Evolutionary conservation across 2,329 filamentous ascomycete species (phyloP), one percentile per base, ranked within the genome.

Genomic region (Penicillium occitanis): DNA sequence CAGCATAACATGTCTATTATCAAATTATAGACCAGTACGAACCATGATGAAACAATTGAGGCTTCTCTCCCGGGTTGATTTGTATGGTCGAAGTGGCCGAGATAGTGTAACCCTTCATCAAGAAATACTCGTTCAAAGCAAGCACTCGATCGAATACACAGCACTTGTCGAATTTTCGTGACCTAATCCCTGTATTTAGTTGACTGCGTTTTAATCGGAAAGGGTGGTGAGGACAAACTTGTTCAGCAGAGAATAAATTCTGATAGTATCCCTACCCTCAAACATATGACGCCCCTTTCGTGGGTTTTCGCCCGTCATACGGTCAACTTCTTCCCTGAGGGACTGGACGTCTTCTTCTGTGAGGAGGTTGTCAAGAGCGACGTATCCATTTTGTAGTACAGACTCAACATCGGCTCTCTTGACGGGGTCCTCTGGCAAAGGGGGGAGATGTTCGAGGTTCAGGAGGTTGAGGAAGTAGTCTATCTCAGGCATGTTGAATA

Each of bases 81-180:
- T 73, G 73, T 22, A 80, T 79, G 63, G 74, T 79, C 62, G 79
- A 76, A 37, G 78, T 74, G 6, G 74, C 72, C 48, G 72, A 76
- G 19, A 80, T 61, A 22, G 76, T 70, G 57, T 76, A 80, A 0
- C 76, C 77, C 17, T 72, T 70, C 59, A 78, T 77, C n/a, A 81
- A 71, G 65, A 80, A 80, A 66, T 76, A 75, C 33, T 79, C 74
- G 64, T 80, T 80, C 51, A 81, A 71, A 0, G 77, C 75, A 22
- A 80, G 70, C 4, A 80, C 74, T 22, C 73, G 69, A 8, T 74
- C 73, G 5, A 79, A 71, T 0, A 77, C 66, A 35, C 69, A 69
- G 65, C 79, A 80, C 66, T 75, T 76, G 69, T 79, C 75, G 69
- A 80, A 80, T 3, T 71, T 71, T 17, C 76, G 71, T 10, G 75